These are phyloP conservation scores for Turnera subulata DNA, from an alignment of 345 rosid genomes.

Conservation along the genomic window DNA sequence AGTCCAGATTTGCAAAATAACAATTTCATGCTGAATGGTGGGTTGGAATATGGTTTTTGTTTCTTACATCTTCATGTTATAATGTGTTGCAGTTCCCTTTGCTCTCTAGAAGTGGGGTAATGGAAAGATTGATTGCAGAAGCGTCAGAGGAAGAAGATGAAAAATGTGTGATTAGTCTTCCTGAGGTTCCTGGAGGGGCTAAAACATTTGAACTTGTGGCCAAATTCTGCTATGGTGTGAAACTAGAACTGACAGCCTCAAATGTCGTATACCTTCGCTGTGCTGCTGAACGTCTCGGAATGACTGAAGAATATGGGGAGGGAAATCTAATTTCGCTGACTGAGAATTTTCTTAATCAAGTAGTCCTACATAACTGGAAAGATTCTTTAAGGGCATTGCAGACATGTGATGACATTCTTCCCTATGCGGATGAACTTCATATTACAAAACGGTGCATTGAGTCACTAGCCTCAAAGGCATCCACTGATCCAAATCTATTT, in stretches of 20 bases:
- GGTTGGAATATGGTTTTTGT: slow-evolving; percentile 1
- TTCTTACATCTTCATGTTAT: slow-evolving; percentile 14
- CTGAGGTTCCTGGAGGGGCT: slow-evolving; percentile 78
- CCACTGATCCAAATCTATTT: slow-evolving; percentile 79
- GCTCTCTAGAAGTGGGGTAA: slow-evolving; percentile 88
- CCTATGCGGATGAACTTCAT: slow-evolving; percentile 63
- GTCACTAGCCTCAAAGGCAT: slow-evolving; percentile 69
- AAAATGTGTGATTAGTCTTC: slow-evolving; percentile 51
- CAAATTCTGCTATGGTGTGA: slow-evolving; percentile 97
- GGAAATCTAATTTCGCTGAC: slow-evolving; percentile 75
- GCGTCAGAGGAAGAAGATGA: slow-evolving; percentile 70
- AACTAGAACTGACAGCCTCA: slow-evolving; percentile 86
- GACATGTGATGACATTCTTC: slow-evolving; percentile 66
- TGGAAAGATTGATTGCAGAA: slow-evolving; percentile 85
- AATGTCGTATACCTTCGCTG: slow-evolving; percentile 78
- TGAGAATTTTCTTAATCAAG: slow-evolving; percentile 83
- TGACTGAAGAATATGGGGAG: slow-evolving; percentile 95
- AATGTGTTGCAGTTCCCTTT: slow-evolving; percentile 72
- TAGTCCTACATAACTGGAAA: slow-evolving; percentile 83
- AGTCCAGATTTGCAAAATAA: no score
- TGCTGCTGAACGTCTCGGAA: slow-evolving; percentile 83
- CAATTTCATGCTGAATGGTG: no score
- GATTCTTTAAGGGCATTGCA: slow-evolving; percentile 81
- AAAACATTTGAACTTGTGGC: slow-evolving; percentile 94
- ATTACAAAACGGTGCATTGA: slow-evolving; percentile 76